Evolutionary conservation across 2,329 filamentous ascomycete species (phyloP).

Genomic region (Clonostachys sp.): DNA sequence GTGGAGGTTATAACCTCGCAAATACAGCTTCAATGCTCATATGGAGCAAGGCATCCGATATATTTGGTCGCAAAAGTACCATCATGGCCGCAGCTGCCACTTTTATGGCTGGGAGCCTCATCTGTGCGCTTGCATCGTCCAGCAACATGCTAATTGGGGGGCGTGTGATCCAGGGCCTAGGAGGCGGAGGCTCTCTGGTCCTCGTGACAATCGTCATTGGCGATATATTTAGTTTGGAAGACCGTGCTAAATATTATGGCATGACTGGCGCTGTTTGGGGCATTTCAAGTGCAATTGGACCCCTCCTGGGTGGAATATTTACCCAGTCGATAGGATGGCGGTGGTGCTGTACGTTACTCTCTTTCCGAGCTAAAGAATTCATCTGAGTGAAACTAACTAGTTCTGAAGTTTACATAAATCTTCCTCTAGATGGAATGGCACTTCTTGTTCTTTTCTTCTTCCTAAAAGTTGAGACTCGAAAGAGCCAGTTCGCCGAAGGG

Average conservation of each 20-base stretch:
- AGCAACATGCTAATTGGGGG: conserved; percentile 28
- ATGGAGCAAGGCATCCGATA: conserved; percentile 26
- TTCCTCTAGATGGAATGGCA: conserved; percentile 30
- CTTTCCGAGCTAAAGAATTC: too few relatives aligned
- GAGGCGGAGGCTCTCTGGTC: conserved; percentile 26
- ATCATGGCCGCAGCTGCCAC: conserved; percentile 22
- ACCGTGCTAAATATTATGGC: conserved; percentile 39
- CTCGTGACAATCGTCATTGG: conserved; percentile 28
- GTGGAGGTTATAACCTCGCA: too few relatives aligned
- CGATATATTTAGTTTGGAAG: conserved; percentile 26
- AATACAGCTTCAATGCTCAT: too few relatives aligned
- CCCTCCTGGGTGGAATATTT: conserved; percentile 45
- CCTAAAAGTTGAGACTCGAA: conserved; percentile 52
- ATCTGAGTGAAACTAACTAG: neutral
- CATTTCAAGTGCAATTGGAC: conserved; percentile 41
- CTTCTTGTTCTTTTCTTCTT: conserved; percentile 17
- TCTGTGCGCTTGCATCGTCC: conserved; percentile 22
- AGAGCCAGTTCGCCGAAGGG: conserved; percentile 45
- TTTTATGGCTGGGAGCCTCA: conserved; percentile 29
- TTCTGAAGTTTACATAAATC: conserved; percentile 34
- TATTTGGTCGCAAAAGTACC: conserved; percentile 32
- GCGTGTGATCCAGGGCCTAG: conserved; percentile 24
- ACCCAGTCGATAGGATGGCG: conserved; percentile 42
- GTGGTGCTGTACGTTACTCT: conserved; percentile 36
- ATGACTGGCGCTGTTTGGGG: conserved; percentile 54